Base-by-base conservation (phyloP, 2,329 filamentous ascomycete species). In the Myriosclerotinia duriaeana region DNA sequence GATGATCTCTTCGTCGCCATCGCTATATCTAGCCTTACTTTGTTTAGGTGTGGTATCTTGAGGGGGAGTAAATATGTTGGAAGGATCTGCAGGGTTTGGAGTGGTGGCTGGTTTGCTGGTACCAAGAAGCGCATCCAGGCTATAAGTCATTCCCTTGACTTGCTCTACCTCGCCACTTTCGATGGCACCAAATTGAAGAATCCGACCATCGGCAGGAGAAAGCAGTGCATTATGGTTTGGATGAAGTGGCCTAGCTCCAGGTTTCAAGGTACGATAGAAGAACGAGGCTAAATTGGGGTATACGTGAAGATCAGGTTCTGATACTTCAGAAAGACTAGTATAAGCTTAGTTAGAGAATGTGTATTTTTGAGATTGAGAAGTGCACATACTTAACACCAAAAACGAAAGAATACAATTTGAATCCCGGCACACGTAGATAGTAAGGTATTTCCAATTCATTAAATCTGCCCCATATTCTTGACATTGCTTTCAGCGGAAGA, bases 61-160 rank as follows among this genome's bases (percentile, higher is more conserved):
- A 20, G 71, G 64, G 12, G 70, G 63, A 3, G 69, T 58, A 66
- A 84, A 76, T 73, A 89, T 78, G 78, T 85, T 86, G 22, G 84
- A 78, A 6, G 82, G 76, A 48, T 67, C 65, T 20, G 70, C 69
- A 20, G 71, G 71, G 48, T 73, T 75, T 20, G 72, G 72, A 6
- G 75, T 67, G 67, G 74, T 71, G 77, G 78, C 71, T 71, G 85
- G 85, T 7, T 83, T 85, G 69, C 82, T 81, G 70, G 85, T 87
- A 62, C 95, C 95, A 2, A 99, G 84, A 1, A 99, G 84, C 9
- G 95, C 93, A 76, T 99, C 95, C 65, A 99, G 85, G 71, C 89
- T 96, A 79, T 99, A 99, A 0, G 95, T 99, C 84, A 99, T 95
- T 68, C 95, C 95, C 80, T 99, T 99, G 70, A 99, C 94, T 80